Evolutionary conservation across 352 stramenopile genomes (phyloP), one percentile per base, ranked within the genome.

Genomic region (Phytophthora multivora): DNA sequence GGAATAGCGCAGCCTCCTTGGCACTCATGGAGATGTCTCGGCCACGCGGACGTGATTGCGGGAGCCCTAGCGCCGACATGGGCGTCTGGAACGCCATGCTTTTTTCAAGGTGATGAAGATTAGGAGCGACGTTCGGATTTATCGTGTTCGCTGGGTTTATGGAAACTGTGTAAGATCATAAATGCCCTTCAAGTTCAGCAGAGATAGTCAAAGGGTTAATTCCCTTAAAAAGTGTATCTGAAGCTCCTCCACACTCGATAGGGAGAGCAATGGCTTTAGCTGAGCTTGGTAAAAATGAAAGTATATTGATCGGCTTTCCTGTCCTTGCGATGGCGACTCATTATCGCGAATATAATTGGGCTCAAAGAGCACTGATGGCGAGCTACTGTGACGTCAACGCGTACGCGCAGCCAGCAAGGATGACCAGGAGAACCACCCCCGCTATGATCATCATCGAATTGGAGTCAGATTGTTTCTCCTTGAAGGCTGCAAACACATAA

Each of bases 371-470:
- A 3, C 7, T 39, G 9, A 49, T 33, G 8, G 8, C 26, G 26
- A 36, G 6, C 19, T 66, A 73, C 50, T 73, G 52, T 30, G 36
- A 33, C 18, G 69, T 71, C 43, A 89, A 77, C 45, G 83, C 73
- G 66, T 91, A 91, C 23, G 64, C 82, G 4, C 66, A 74, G 11
- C 73, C 80, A 6, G 71, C 80, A 41, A 91, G 63, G 26, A 83
- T 61, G 40, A 69, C 63, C 23, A 91, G 61, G 25, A 84, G 43
- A 30, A 84, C 69, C 25, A 89, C 56, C 53, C 66, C 79, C 10
- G 67, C 77, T 25, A 82, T 47, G 51, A 91, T 74, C 59, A 89
- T 61, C 58, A 79, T 75, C 23, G 61, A 26, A 59, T 77, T 89
- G 18, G 52, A 62, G 18, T 71, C 55, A n/a, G 76, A 79, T 39